A percentile compares a stretch with the other conserved stretches of the same genome.
Conservation (phyloP, 352 stramenopile species). For the Vaucheria bursata region DNA sequence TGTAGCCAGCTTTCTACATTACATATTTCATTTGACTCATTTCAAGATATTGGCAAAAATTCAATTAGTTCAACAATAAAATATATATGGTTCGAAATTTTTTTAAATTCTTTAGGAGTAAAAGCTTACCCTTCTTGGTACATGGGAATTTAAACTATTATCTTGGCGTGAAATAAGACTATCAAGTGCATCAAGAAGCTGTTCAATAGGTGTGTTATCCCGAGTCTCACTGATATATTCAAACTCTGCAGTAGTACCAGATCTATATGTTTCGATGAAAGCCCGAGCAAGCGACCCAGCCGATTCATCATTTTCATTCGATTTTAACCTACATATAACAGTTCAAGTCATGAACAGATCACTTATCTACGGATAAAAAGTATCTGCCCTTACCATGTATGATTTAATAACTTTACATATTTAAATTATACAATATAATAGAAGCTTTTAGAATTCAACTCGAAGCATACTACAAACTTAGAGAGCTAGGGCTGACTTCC, state of each 20-base stretch:
- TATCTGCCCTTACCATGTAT: neutral
- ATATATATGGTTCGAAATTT: neutral
- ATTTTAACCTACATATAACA: slow-evolving; percentile 16
- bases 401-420: neutral
- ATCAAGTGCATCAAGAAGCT: neutral
- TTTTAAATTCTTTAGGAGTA: neutral
- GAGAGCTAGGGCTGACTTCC: neutral
- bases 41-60: no score
- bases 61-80: neutral
- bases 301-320: slow-evolving; percentile 17
- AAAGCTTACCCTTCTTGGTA: neutral
- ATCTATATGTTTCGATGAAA: neutral
- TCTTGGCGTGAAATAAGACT: neutral
- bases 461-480: neutral
- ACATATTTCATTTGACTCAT: no score
- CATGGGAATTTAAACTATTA: no score
- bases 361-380: neutral
- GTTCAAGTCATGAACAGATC: neutral
- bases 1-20: no score
- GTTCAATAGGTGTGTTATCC: neutral
- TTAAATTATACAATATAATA: neutral
- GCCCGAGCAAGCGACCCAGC: slow-evolving; percentile 10
- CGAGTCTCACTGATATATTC: neutral
- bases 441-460: neutral
- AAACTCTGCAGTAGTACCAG: neutral